Percentiles rank a stretch among this genome's conserved stretches.
Evolutionary conservation across 768 basidiomycete genomes (phyloP).

Genomic region (Russula emetica): DNA sequence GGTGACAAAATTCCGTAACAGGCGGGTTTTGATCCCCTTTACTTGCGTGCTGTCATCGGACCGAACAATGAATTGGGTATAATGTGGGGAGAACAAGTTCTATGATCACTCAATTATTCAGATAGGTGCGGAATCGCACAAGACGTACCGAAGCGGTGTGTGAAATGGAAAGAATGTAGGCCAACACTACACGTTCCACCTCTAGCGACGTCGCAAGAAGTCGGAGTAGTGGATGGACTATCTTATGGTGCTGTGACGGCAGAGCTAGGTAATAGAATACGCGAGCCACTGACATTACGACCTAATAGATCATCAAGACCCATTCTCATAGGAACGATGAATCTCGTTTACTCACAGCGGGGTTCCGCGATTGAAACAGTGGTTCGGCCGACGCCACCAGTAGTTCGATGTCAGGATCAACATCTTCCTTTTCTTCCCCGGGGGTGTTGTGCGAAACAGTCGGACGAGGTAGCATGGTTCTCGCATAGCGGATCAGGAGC

Average conservation of each 20-base stretch:
- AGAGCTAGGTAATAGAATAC: constrained; percentile 72
- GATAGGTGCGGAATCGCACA: background rate
- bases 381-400: constrained; percentile 69
- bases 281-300: constrained; percentile 70
- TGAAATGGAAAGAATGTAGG: constrained; percentile 65
- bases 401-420: constrained; percentile 76
- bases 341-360: constrained; percentile 55
- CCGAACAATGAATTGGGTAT: constrained; percentile 65
- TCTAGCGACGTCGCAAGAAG: constrained; percentile 67
- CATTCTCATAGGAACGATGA: background rate
- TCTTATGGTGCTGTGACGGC: constrained; percentile 48
- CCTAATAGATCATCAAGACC: constrained; percentile 41
- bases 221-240: constrained; percentile 70
- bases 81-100: constrained; percentile 60
- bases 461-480: constrained; percentile 76
- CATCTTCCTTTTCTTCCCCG: constrained; percentile 47
- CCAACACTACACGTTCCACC: constrained; percentile 68
- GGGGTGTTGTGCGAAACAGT: constrained; percentile 34
- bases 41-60: constrained; percentile 60
- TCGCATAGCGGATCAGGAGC: constrained; percentile 74
- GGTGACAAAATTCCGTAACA: constrained; percentile 64
- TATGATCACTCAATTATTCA: constrained; percentile 31
- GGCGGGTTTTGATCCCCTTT: constrained; percentile 70
- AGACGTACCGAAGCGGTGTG: constrained; percentile 59
- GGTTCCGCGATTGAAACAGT: constrained; percentile 80